phyloP scores from a whole-genome alignment of 1,139 yeast genomes.

The Saccharomyces hybrid region DNA sequence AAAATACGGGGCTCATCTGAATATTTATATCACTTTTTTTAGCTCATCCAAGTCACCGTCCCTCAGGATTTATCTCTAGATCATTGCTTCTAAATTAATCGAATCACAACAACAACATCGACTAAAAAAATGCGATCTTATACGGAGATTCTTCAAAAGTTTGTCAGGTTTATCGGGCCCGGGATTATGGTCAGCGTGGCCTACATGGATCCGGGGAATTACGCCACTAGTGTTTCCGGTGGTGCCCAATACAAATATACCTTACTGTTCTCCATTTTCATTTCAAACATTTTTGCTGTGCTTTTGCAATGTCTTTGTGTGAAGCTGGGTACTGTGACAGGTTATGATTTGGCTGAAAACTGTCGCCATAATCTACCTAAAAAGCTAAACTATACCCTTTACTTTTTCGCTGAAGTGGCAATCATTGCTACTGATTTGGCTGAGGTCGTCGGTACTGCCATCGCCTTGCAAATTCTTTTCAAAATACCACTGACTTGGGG shows the following conservation, averaged over 20 bases:
- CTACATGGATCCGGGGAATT: constrained; percentile 96
- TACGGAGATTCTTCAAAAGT: constrained; percentile 18
- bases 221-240: constrained; percentile 89
- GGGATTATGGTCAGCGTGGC: constrained; percentile 95
- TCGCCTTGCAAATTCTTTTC: constrained; percentile 76
- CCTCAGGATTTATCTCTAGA: neutral
- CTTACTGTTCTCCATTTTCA: constrained; percentile 66
- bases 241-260: constrained; percentile 85
- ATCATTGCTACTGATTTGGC: constrained; percentile 82
- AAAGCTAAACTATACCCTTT: constrained; percentile 50
- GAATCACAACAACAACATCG: neutral
- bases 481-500: constrained; percentile 71
- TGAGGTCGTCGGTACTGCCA: constrained; percentile 80
- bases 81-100: neutral
- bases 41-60: neutral
- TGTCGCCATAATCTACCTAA: constrained; percentile 56
- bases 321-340: constrained; percentile 74
- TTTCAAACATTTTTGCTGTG: constrained; percentile 83
- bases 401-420: constrained; percentile 70
- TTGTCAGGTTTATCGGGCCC: constrained; percentile 65
- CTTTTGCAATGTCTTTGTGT: constrained; percentile 73
- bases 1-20: neutral
- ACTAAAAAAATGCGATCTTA: constrained; percentile 1
- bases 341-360: constrained; percentile 65
- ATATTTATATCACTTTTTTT: neutral